Evolutionary conservation across 768 basidiomycete species (phyloP), one percentile per base, ranked within the genome.

Genomic region (Dioszegia aurantiaca): DNA sequence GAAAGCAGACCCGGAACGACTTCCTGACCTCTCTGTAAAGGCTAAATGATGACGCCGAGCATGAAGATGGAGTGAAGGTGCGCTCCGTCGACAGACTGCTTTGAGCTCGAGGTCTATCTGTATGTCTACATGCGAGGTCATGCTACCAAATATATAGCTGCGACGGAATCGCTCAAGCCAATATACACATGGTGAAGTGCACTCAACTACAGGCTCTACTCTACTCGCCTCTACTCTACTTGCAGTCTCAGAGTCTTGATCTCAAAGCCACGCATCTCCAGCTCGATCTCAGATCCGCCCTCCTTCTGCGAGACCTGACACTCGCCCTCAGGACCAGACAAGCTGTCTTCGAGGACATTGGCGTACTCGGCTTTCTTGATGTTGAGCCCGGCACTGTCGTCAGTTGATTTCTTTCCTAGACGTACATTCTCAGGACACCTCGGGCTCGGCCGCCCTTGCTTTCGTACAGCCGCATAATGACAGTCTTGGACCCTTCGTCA

Each of bases 401-500:
- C 26, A n/a, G 30, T 51, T 8, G 16, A 21, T 14, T 26, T 10
- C 9, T 16, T 11, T 46, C 27, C 21, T 1, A n/a, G 12, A 73
- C 77, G 61, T 39, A 78, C 77, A 92, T 78, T 39, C 77, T 79
- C 58, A 95, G 69, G 36, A 78, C 80, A 4, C 82, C 85, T 9
- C 78, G 80, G 1, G 87, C 90, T 59, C 89, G 87, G 0, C 93
- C 94, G 16, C 94, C 94, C 59, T 84, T 87, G 0, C 88, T 88
- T 73, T 98, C 94, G 76, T 93, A 95, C 10, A 95, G 66, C 6
- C 93, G 82, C 41, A 93, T 77, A 4, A 97, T 78, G 45, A 97
- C 78, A 0, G 85, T 87, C 52, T 82, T 82, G 3, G 8, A 52
- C 37, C 33, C 33, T 2, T 8, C 23, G 66, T 93, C 90, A 54